phyloP scores from a whole-genome alignment of 179 eudicot species.

The Sideroxylon spinosum region DNA sequence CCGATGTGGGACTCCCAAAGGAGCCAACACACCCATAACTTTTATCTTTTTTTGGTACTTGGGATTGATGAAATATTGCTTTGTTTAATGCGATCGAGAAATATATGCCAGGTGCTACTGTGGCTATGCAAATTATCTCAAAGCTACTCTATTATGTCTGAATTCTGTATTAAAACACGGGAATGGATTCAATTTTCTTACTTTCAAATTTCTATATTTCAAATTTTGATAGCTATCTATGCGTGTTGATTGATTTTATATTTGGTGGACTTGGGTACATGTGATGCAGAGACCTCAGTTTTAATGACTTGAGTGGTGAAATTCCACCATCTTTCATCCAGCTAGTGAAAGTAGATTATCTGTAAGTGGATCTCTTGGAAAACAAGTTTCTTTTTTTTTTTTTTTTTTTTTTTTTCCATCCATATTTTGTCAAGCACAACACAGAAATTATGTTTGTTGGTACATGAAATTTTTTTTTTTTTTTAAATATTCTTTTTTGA shows the following conservation, averaged over 20 bases:
- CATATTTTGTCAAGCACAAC: too few relatives aligned
- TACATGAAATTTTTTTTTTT: too few relatives aligned
- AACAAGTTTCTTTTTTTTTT: not conserved
- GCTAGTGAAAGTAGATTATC: conserved; percentile 32
- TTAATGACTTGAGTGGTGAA: conserved; percentile 42
- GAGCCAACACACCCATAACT: too few relatives aligned
- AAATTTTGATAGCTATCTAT: too few relatives aligned
- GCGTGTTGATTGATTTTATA: not conserved
- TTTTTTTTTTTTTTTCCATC: too few relatives aligned
- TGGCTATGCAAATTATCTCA: not conserved
- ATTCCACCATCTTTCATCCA: conserved; percentile 34
- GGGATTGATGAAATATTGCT: not conserved
- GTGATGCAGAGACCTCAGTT: conserved; percentile 50
- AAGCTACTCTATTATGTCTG: not conserved
- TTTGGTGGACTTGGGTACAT: not conserved
- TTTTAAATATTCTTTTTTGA: too few relatives aligned
- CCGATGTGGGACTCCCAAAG: too few relatives aligned
- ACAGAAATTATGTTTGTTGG: too few relatives aligned
- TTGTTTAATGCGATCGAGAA: not conserved
- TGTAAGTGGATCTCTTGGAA: conserved; percentile 31
- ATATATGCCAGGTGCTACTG: conserved; percentile 1
- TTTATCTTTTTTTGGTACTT: not conserved
- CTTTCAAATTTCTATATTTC: not conserved
- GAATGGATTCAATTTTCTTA: not conserved
- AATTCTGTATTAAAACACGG: not conserved